These are phyloP conservation scores for Helianthus tuberosus DNA, from an alignment of 129 eudicot species.

Conservation along the genomic window DNA sequence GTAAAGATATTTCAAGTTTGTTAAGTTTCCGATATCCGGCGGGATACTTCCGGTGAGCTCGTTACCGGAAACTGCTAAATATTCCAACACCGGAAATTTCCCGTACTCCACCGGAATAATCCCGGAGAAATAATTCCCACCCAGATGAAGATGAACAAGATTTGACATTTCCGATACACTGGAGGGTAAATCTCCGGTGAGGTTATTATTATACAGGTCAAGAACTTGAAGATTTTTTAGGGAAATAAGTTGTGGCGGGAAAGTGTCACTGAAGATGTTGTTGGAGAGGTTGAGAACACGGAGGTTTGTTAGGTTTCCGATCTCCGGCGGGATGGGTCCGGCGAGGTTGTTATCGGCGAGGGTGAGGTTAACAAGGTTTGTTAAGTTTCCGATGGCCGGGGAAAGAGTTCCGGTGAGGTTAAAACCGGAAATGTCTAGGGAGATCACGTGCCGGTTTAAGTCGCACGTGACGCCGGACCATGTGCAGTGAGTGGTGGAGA, in stretches of 20 bases:
- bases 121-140: conserved; percentile 78
- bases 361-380: conserved; percentile 51
- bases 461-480: conserved; percentile 85
- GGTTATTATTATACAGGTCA: conserved; percentile 81
- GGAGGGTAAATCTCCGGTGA: conserved; percentile 69
- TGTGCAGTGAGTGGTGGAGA: conserved; percentile 64
- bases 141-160: conserved; percentile 77
- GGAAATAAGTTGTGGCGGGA: conserved; percentile 50
- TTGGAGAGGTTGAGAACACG: conserved; percentile 74
- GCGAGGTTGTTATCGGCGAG: conserved; percentile 54
- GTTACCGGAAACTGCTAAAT: conserved; percentile 86
- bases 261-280: conserved; percentile 62
- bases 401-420: conserved; percentile 76
- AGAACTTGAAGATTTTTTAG: conserved; percentile 60
- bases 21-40: conserved; percentile 66
- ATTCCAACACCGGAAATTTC: conserved; percentile 47
- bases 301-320: conserved; percentile 53
- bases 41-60: conserved; percentile 75
- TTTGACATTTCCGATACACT: conserved; percentile 36
- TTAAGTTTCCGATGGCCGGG: conserved; percentile 52
- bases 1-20: conserved; percentile 59
- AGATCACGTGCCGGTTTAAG: conserved; percentile 53
- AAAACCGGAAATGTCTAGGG: conserved; percentile 52
- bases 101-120: conserved; percentile 73
- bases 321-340: conserved; percentile 71